Percentiles rank a stretch among this genome's conserved stretches.
phyloP scores from a whole-genome alignment of 345 rosid species.

The Trapa incisa region DNA sequence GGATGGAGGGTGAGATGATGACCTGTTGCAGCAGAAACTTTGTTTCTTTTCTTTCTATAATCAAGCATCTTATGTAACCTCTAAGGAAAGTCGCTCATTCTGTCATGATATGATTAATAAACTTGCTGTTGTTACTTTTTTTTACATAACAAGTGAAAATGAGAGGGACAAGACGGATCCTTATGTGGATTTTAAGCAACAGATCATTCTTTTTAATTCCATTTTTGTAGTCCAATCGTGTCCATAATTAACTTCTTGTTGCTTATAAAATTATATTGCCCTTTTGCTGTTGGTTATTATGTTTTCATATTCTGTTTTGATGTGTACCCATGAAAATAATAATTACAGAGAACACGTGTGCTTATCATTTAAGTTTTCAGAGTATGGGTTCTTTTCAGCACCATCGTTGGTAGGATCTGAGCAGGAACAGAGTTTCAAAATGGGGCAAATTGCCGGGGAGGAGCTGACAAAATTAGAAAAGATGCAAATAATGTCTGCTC shows the following conservation, averaged over 20 bases:
- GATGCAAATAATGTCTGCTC: slow-evolving; percentile 40
- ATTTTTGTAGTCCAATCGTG: too few relatives aligned
- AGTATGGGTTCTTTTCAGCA: too few relatives aligned
- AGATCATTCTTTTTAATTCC: slow-evolving; percentile 6
- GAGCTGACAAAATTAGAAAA: slow-evolving; percentile 62
- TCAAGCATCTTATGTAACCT: slow-evolving; percentile 55
- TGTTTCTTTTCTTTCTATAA: slow-evolving; percentile 27
- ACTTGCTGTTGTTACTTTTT: neutral
- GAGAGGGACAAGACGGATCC: neutral
- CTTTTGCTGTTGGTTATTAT: slow-evolving; percentile 20
- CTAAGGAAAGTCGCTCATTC: slow-evolving; percentile 15
- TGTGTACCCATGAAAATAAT: slow-evolving; percentile 24
- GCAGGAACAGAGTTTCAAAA: slow-evolving; percentile 10
- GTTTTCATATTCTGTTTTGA: slow-evolving; percentile 40
- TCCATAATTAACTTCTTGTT: slow-evolving; percentile 25
- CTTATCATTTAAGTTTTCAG: too few relatives aligned
- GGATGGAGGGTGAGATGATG: neutral
- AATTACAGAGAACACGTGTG: slow-evolving; percentile 11
- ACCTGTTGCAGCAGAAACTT: neutral
- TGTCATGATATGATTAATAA: slow-evolving; percentile 23
- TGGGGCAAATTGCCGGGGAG: slow-evolving; percentile 78
- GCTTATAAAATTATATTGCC: slow-evolving; percentile 24
- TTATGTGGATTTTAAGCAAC: slow-evolving; percentile 6
- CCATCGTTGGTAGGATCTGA: slow-evolving; percentile 12
- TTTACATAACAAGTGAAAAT: slow-evolving; percentile 6